Conservation (phyloP, 176 grass and related monocot genomes). For the Pontederia crassipes region DNA sequence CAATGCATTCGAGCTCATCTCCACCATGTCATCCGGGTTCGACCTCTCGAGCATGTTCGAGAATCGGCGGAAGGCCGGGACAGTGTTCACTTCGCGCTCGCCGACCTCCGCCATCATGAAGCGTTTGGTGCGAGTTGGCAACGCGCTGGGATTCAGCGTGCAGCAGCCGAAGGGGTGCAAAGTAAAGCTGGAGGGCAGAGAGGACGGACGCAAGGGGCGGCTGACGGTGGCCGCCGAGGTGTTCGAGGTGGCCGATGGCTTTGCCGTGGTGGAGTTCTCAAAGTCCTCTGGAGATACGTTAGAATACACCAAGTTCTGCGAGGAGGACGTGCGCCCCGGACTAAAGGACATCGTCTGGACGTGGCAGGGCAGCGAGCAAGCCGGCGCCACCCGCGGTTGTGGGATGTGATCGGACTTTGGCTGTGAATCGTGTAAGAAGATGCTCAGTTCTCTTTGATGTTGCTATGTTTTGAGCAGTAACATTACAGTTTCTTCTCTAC, state of each 20-base stretch:
- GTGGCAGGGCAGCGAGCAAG: constrained; percentile 56
- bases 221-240: constrained; percentile 32
- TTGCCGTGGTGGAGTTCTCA: constrained; percentile 50
- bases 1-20: constrained; percentile 16
- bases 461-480: too few species aligned
- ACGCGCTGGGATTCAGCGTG: constrained; percentile 37
- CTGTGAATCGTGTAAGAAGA: too few species aligned
- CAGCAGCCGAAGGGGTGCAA: constrained; percentile 21
- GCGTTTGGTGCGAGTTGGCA: constrained; percentile 30
- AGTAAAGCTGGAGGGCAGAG: constrained; percentile 22
- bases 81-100: constrained; percentile 61
- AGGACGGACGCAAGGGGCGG: constrained; percentile 10
- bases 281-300: constrained; percentile 61
- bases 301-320: constrained; percentile 78
- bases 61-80: constrained; percentile 38
- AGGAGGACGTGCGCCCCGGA: constrained; percentile 43
- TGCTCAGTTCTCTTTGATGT: too few species aligned
- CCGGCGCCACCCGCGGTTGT: background rate
- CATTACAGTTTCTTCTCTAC: too few species aligned
- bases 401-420: background rate
- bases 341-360: constrained; percentile 83
- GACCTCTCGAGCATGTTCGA: constrained; percentile 41
- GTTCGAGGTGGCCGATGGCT: background rate
- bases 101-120: constrained; percentile 40
- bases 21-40: constrained; percentile 10